Evolutionary conservation across 2,329 filamentous ascomycete species (phyloP).

Genomic region (Pyricularia pennisetigena): DNA sequence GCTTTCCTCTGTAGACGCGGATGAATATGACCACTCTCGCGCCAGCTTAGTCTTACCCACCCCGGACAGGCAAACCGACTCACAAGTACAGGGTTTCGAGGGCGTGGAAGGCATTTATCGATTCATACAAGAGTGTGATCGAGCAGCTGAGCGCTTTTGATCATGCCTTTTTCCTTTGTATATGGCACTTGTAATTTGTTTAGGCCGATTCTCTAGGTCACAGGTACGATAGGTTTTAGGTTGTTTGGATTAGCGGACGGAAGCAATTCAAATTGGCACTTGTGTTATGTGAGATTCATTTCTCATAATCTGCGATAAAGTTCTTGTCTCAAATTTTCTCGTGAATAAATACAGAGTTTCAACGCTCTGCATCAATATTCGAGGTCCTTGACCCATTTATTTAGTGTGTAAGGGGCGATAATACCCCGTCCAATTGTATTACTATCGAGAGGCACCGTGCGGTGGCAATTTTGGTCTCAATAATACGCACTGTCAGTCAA

Average conservation of each 20-base stretch:
- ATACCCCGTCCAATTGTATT: no score
- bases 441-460: no score
- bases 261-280: neutral
- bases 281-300: no score
- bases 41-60: slow-evolving; percentile 16
- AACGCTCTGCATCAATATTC: no score
- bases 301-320: no score
- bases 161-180: slow-evolving; percentile 3
- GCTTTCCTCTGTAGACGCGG: slow-evolving; percentile 24
- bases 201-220: neutral
- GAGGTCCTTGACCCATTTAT: no score
- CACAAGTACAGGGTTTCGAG: slow-evolving; percentile 38
- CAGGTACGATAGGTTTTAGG: neutral
- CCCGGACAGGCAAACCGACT: slow-evolving; percentile 12
- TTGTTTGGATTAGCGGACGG: neutral
- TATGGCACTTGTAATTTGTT: neutral
- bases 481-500: neutral
- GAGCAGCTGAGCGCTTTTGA: slow-evolving; percentile 12
- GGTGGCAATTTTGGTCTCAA: neutral
- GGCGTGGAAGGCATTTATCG: slow-evolving; percentile 47
- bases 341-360: no score
- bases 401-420: no score
- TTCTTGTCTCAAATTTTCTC: no score
- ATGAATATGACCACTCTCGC: slow-evolving; percentile 36
- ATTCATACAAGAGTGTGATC: slow-evolving; percentile 49